Conservation (phyloP, 2,329 filamentous ascomycete genomes). For the Pyrenochaeta sp. region DNA sequence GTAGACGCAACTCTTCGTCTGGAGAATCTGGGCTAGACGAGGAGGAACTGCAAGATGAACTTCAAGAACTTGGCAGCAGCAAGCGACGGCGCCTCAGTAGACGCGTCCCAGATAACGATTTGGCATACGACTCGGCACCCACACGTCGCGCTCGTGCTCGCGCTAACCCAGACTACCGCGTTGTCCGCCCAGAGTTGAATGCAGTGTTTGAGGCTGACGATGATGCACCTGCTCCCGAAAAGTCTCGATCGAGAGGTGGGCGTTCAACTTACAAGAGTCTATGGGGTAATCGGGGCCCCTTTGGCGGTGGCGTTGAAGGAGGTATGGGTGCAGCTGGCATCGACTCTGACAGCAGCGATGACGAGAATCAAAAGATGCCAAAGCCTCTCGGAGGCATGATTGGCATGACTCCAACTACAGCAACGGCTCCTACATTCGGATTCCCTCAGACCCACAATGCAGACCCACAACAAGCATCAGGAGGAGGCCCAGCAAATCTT, state of each 20-base stretch:
- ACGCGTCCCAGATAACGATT: conserved; percentile 52
- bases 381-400: conserved; percentile 67
- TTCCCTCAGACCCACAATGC: conserved; percentile 66
- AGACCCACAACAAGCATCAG: conserved; percentile 63
- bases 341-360: conserved; percentile 96
- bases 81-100: conserved; percentile 49
- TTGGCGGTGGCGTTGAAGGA: conserved; percentile 84
- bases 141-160: conserved; percentile 69
- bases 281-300: conserved; percentile 90
- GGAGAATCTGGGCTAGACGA: conserved; percentile 57
- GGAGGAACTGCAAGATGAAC: conserved; percentile 49
- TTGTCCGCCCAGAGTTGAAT: conserved; percentile 76
- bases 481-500: conserved; percentile 78
- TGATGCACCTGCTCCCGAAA: conserved; percentile 72
- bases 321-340: conserved; percentile 79
- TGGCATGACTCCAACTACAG: conserved; percentile 68
- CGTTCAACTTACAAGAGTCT: conserved; percentile 73
- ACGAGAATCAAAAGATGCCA: conserved; percentile 75
- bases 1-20: conserved; percentile 58
- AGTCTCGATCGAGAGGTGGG: conserved; percentile 69
- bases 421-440: conserved; percentile 59
- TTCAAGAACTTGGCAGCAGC: conserved; percentile 65
- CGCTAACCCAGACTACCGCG: conserved; percentile 79
- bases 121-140: conserved; percentile 62
- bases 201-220: conserved; percentile 79